Conservation (phyloP, 2,329 filamentous ascomycete species). For the Alternaria sp. region DNA sequence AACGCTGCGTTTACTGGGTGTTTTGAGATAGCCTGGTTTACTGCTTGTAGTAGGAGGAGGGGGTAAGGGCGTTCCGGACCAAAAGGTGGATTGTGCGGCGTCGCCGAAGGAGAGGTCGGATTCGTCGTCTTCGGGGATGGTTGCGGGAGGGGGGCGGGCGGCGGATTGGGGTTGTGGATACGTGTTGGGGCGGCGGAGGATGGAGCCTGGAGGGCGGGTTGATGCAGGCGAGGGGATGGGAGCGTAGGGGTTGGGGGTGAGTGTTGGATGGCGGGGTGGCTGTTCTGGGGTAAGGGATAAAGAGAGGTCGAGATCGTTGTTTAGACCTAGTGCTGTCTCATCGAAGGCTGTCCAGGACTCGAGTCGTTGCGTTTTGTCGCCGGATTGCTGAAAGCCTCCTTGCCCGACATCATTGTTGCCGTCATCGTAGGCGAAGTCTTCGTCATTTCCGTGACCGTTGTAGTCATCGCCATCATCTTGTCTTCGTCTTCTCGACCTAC, state of each 20-base stretch:
- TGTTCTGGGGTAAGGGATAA: conserved; percentile 36
- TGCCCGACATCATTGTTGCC: conserved; percentile 6
- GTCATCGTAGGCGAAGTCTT: background rate
- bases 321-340: conserved; percentile 35
- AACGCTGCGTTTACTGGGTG: conserved; percentile 52
- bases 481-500: conserved; percentile 18
- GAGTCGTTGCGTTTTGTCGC: conserved; percentile 40
- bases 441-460: background rate
- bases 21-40: conserved; percentile 54
- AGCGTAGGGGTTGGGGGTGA: conserved; percentile 4
- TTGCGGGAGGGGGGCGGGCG: conserved; percentile 18
- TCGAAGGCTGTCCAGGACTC: conserved; percentile 51
- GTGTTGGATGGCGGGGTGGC: background rate
- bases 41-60: conserved; percentile 13
- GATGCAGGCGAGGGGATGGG: conserved; percentile 6
- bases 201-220: conserved; percentile 13
- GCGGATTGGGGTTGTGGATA: conserved; percentile 24
- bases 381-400: conserved; percentile 6
- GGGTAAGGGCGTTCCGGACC: conserved; percentile 36
- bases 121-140: conserved; percentile 29
- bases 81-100: conserved; percentile 27
- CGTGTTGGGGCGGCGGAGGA: conserved; percentile 20
- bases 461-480: background rate
- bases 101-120: conserved; percentile 12
- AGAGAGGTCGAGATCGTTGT: conserved; percentile 37